Evolutionary conservation across 495 filamentous ascomycete genomes (phyloP).

Genomic region (Trypethelium eluteriae): DNA sequence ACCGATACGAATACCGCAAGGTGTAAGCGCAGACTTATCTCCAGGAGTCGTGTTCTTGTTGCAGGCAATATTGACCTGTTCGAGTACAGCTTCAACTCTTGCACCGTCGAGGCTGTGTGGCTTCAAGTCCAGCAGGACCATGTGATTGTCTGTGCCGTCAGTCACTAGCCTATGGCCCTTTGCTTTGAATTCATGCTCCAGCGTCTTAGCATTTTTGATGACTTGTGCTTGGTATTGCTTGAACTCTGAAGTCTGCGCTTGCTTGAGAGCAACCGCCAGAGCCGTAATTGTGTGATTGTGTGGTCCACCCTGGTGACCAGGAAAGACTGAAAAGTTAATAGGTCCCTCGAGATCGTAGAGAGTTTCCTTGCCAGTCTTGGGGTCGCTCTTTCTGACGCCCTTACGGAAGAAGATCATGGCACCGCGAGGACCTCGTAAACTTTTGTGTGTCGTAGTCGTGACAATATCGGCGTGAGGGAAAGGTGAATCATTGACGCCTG

Average conservation of each 20-base stretch:
- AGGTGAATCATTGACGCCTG: constrained; percentile 80
- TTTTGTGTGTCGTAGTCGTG: constrained; percentile 98
- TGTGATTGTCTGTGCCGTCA: constrained; percentile 93
- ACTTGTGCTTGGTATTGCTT: constrained; percentile 81
- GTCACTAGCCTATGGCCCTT: constrained; percentile 86
- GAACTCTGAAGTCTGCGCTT: constrained; percentile 86
- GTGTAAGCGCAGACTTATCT: constrained; percentile 84
- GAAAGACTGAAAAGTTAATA: constrained; percentile 96
- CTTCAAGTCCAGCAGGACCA: constrained; percentile 92
- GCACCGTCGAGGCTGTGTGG: constrained; percentile 83
- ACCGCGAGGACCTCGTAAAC: constrained; percentile 83
- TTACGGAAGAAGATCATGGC: constrained; percentile 98
- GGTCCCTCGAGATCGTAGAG: constrained; percentile 88
- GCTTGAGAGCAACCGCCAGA: constrained; percentile 84
- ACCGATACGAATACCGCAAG: constrained; percentile 84
- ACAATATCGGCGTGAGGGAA: constrained; percentile 87
- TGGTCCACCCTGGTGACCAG: constrained; percentile 95
- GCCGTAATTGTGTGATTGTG: constrained; percentile 99
- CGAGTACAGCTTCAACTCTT: constrained; percentile 87
- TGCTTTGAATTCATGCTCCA: constrained; percentile 64
- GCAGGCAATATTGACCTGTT: constrained; percentile 87
- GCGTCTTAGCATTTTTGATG: constrained; percentile 77
- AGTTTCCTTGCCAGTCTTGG: constrained; percentile 68
- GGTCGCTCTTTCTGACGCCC: constrained; percentile 73
- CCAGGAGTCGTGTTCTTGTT: constrained; percentile 99